Evolutionary conservation across 2,329 filamentous ascomycete species (phyloP).

Genomic region (Aquanectria penicillioides): DNA sequence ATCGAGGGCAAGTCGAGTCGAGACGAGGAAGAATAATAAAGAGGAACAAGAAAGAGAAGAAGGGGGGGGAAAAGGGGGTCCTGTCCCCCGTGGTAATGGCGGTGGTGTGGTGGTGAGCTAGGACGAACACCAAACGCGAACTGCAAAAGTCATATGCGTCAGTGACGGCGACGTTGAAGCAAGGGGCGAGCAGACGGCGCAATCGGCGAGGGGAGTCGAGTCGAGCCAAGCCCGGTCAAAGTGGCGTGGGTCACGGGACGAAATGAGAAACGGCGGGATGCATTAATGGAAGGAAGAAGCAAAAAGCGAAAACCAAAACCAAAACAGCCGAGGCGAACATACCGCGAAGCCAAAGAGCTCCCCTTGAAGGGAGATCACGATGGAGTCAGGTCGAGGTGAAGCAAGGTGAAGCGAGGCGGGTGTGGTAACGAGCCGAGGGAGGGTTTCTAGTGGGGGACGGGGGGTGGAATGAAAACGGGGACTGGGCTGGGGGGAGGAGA

Average conservation of each 20-base stretch:
- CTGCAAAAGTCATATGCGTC: slow-evolving; percentile 1
- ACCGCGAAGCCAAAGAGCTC: not conserved
- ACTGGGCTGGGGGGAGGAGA: slow-evolving; percentile 21
- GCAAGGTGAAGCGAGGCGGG: not conserved
- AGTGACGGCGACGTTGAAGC: slow-evolving; percentile 6
- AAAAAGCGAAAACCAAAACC: not conserved
- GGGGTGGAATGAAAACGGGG: slow-evolving; percentile 7
- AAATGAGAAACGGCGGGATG: too few relatives aligned
- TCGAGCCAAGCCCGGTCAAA: not conserved
- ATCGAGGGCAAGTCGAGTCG: slow-evolving; percentile 27
- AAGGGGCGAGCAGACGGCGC: slow-evolving; percentile 1
- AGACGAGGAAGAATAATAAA: slow-evolving; percentile 20
- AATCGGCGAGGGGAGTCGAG: not conserved
- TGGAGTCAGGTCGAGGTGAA: slow-evolving; percentile 5
- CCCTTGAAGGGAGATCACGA: slow-evolving; percentile 1
- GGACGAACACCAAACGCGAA: not conserved
- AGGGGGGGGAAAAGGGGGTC: too few relatives aligned
- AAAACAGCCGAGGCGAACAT: not conserved
- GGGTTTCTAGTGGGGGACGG: not conserved
- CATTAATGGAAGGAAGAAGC: not conserved
- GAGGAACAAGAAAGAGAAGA: too few relatives aligned
- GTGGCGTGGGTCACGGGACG: too few relatives aligned
- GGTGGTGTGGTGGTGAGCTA: not conserved
- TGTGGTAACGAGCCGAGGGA: slow-evolving; percentile 1
- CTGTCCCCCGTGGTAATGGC: too few relatives aligned